Conservation (phyloP, 345 rosid species). For the Garcia nutans region DNA sequence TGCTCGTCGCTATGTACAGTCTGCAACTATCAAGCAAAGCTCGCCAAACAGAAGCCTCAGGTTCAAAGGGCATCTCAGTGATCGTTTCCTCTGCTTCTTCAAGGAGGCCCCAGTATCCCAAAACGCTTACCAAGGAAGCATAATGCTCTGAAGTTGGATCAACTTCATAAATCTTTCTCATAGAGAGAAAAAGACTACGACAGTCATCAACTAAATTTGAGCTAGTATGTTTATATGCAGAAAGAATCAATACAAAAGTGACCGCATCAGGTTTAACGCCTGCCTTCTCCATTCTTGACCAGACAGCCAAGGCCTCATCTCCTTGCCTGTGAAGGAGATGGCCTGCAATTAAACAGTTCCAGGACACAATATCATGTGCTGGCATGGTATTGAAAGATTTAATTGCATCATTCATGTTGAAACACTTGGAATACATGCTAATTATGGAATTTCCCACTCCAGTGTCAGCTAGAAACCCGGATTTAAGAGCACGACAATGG, state of each 20-base stretch:
- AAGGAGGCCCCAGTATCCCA: slow-evolving; percentile 74
- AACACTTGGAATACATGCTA: slow-evolving; percentile 77
- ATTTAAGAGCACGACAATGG: slow-evolving; percentile 60
- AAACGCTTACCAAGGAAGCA: slow-evolving; percentile 53
- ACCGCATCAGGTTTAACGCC: slow-evolving; percentile 50
- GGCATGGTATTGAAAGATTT: slow-evolving; percentile 50
- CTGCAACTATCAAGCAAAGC: slow-evolving; percentile 79
- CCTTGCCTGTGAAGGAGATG: slow-evolving; percentile 71
- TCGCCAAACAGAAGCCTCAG: slow-evolving; percentile 57
- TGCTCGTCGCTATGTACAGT: slow-evolving; percentile 49
- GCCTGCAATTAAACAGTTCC: slow-evolving; percentile 75
- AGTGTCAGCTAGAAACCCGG: slow-evolving; percentile 43
- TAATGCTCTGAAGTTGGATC: slow-evolving; percentile 72
- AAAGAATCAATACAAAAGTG: slow-evolving; percentile 51
- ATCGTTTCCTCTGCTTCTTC: slow-evolving; percentile 73
- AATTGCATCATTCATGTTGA: slow-evolving; percentile 42
- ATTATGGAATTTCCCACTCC: slow-evolving; percentile 67
- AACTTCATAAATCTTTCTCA: slow-evolving; percentile 42
- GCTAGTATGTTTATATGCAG: slow-evolving; percentile 54
- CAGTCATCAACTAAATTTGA: slow-evolving; percentile 53
- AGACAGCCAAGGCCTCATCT: slow-evolving; percentile 50
- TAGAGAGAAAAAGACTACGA: slow-evolving; percentile 50
- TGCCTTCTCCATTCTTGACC: slow-evolving; percentile 53
- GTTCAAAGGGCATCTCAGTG: slow-evolving; percentile 48
- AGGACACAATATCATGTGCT: slow-evolving; percentile 55